Percentiles rank a stretch among this genome's conserved stretches.
phyloP scores from a whole-genome alignment of 2,329 filamentous ascomycete genomes.

The Penicillium rolfsii region DNA sequence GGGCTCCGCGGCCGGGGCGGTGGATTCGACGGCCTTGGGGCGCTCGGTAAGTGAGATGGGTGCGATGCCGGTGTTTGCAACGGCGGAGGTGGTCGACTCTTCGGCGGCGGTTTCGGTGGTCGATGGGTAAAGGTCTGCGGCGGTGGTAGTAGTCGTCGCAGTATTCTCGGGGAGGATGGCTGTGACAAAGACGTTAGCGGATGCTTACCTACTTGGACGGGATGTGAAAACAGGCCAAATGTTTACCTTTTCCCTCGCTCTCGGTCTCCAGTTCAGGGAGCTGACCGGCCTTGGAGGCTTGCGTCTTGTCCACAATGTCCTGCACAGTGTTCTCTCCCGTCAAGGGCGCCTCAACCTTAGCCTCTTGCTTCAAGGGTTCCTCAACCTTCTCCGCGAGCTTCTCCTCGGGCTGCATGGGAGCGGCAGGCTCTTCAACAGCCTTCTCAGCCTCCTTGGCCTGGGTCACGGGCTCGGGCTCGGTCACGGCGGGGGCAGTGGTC shows the following conservation, averaged over 20 bases:
- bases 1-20: neutral
- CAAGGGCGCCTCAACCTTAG: constrained; percentile 13
- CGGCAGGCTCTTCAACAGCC: constrained; percentile 4
- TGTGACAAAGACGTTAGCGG: constrained; percentile 7
- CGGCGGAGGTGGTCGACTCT: constrained; percentile 25
- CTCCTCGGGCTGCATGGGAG: neutral
- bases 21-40: constrained; percentile 19
- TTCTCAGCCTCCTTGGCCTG: constrained; percentile 20
- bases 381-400: constrained; percentile 1
- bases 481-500: constrained; percentile 17
- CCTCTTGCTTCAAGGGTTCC: constrained; percentile 2
- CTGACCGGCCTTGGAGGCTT: constrained; percentile 28
- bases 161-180: constrained; percentile 28
- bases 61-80: constrained; percentile 14
- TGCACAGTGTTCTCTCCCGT: constrained; percentile 21
- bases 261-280: constrained; percentile 23
- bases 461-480: constrained; percentile 19
- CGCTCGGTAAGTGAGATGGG: constrained; percentile 17
- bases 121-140: constrained; percentile 26
- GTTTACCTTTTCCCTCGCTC: constrained; percentile 25
- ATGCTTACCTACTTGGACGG: neutral
- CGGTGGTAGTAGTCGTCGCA: constrained; percentile 23
- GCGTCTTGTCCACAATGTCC: constrained; percentile 29
- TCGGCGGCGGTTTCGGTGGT: constrained; percentile 24
- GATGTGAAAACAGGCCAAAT: neutral